Percentiles rank a stretch among this genome's conserved stretches.
Conservation (phyloP, 2,329 filamentous ascomycete species). For the Coniochaeta hoffmannii region DNA sequence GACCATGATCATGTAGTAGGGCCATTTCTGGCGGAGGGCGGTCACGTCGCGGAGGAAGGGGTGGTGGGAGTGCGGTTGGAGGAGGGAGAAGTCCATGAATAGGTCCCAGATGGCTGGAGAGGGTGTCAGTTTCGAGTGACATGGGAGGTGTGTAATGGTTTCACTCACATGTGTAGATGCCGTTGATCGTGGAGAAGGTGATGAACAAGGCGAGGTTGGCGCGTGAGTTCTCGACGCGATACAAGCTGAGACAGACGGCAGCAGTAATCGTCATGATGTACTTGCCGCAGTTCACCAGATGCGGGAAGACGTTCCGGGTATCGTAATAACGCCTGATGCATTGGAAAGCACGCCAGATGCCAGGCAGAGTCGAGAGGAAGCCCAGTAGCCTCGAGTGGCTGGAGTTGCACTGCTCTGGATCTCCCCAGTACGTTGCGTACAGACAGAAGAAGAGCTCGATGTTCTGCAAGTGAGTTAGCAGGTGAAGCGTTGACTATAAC, state of each 20-base stretch:
- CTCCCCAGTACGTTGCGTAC: constrained; percentile 70
- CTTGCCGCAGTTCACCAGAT: constrained; percentile 87
- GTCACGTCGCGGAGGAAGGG: constrained; percentile 68
- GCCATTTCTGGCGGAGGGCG: constrained; percentile 69
- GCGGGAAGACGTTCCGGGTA: constrained; percentile 81
- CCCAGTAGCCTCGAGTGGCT: constrained; percentile 75
- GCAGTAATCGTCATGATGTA: constrained; percentile 79
- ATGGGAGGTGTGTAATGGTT: background rate
- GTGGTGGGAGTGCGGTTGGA: constrained; percentile 65
- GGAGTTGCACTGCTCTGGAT: constrained; percentile 76
- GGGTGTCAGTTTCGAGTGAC: background rate
- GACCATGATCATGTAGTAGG: constrained; percentile 81
- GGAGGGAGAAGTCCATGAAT: constrained; percentile 92
- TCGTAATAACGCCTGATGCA: constrained; percentile 86
- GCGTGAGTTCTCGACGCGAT: constrained; percentile 60
- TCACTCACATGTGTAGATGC: constrained; percentile 66
- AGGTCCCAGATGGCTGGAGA: constrained; percentile 75
- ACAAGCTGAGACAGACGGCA: constrained; percentile 72
- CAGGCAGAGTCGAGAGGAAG: constrained; percentile 76
- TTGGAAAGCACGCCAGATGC: constrained; percentile 85
- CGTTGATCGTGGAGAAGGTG: constrained; percentile 72
- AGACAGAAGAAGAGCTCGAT: constrained; percentile 91
- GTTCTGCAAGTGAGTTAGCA: constrained; percentile 47
- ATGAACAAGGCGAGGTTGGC: constrained; percentile 66
- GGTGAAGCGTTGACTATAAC: background rate